Base-by-base conservation (phyloP, 306 rosid genomes). In the Oxytropis ochrocephala region DNA sequence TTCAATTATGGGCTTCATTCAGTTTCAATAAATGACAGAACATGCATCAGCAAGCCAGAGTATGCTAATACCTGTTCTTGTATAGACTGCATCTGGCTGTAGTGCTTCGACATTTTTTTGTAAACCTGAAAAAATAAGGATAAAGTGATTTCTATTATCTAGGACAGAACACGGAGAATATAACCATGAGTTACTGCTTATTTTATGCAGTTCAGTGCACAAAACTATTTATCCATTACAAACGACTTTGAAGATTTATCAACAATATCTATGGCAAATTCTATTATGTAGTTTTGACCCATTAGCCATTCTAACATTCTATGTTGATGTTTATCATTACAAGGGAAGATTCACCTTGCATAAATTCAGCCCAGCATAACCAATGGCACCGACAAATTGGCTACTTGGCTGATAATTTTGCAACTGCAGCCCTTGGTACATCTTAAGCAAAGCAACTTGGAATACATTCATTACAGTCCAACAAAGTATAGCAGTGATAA, bases 51-150 rank as follows among this genome's bases (percentile, higher is more conserved):
- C 63, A 60, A 12, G 61, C 11, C 5, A 32, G 56, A 50, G 36
- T 38, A 65, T 36, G n/a, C 48, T 17, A 60, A 63, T 76, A 90
- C 97, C 92, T 90, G 98, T 75, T 88, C 97, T 69, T 88, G 91
- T 62, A 94, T 81, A 57, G 72, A 82, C 64, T 86, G 96, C 94
- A 94, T 79, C 76, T 81, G 89, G 64, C 81, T 52, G 48, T 72
- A 74, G 76, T 83, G 96, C 78, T 93, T 93, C 10, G 75, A 79
- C 89, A 94, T 70, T 84, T 88, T 94, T 83, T 84, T 90, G 24
- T 58, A 29, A 52, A 82, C 92, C 98, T 94, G 87, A 51, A 51
- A 71, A 6, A 3, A 9, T 8, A 67, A 63, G 44, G 30, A 74
- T 67, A 53, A 30, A 60, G 13, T 24, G 61, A 54, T 65, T 54